Conservation (phyloP, 2,329 filamentous ascomycete genomes). For the Cytospora piceae region DNA sequence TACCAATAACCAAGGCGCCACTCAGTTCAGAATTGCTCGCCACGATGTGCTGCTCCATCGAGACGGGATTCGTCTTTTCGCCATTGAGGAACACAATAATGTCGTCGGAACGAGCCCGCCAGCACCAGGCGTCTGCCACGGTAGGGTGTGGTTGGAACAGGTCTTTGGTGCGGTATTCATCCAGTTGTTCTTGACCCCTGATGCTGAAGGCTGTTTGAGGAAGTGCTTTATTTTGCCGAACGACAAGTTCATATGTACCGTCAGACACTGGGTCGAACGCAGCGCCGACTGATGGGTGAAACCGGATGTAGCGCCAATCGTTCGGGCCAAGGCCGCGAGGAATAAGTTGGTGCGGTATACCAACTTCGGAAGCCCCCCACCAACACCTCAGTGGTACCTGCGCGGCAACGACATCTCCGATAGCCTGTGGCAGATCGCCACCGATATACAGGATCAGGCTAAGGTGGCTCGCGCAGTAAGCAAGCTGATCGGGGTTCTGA, state of each 20-base stretch:
- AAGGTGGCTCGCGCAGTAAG: conserved; percentile 10
- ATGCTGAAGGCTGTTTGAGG: conserved; percentile 20
- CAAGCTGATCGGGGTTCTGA: conserved; percentile 7
- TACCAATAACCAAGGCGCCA: conserved; percentile 8
- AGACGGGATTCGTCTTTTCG: conserved; percentile 38
- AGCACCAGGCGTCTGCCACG: conserved; percentile 36
- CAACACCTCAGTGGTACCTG: conserved; percentile 13
- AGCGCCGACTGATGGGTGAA: conserved; percentile 15
- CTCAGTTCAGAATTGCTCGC: conserved; percentile 23
- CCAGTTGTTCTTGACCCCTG: conserved; percentile 31
- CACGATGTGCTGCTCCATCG: conserved; percentile 35
- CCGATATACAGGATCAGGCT: conserved; percentile 15
- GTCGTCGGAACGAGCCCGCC: conserved; percentile 37
- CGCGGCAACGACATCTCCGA: conserved; percentile 16
- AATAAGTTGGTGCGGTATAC: conserved; percentile 22
- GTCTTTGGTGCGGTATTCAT: conserved; percentile 35
- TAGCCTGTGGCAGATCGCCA: conserved; percentile 17
- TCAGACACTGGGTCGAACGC: conserved; percentile 9
- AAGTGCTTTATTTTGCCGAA: background rate
- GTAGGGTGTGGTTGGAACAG: conserved; percentile 31
- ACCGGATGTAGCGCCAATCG: conserved; percentile 26
- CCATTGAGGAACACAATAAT: conserved; percentile 39
- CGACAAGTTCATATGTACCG: conserved; percentile 15
- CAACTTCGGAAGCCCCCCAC: conserved; percentile 26
- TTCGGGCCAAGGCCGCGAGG: conserved; percentile 1